These are phyloP conservation scores for Ogataea wickerhamii DNA, from an alignment of 805 yeast genomes.

Conservation along the genomic window DNA sequence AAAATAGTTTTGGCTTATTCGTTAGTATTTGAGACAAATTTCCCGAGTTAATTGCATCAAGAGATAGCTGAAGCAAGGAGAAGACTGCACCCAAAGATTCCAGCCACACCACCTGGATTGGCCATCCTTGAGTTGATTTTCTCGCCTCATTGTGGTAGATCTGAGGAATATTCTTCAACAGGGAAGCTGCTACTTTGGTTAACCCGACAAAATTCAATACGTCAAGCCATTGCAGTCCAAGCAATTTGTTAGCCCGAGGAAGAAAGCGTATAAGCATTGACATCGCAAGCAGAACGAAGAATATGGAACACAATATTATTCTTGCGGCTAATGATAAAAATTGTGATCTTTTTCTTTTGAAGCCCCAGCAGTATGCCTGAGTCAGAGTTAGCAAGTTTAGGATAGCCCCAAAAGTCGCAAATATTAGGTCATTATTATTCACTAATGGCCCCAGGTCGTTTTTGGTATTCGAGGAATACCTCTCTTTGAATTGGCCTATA, in stretches of 20 bases:
- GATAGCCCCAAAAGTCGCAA: constrained; percentile 19
- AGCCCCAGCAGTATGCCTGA: constrained; percentile 22
- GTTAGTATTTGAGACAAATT: constrained; percentile 12
- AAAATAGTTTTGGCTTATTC: constrained; percentile 21
- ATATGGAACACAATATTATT: neutral
- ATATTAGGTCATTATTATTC: constrained; percentile 20
- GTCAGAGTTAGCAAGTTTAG: constrained; percentile 15
- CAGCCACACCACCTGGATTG: constrained; percentile 20
- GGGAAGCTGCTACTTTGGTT: constrained; percentile 18
- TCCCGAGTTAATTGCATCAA: constrained; percentile 15
- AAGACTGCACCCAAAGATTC: constrained; percentile 20
- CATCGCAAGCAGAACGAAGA: neutral
- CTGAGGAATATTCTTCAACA: constrained; percentile 24
- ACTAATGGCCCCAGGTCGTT: constrained; percentile 14
- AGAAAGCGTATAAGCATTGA: constrained; percentile 2
- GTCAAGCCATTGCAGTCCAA: too few relatives aligned
- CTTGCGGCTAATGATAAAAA: constrained; percentile 13
- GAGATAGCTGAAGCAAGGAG: constrained; percentile 17
- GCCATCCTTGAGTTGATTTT: constrained; percentile 27
- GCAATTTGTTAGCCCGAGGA: constrained; percentile 5
- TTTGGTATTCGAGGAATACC: constrained; percentile 8
- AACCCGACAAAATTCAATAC: constrained; percentile 20
- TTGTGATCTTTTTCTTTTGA: constrained; percentile 18
- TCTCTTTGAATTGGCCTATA: constrained; percentile 17
- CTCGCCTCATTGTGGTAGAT: constrained; percentile 19